Conservation (phyloP, 306 rosid genomes). For the Citrullus mucosospermus region DNA sequence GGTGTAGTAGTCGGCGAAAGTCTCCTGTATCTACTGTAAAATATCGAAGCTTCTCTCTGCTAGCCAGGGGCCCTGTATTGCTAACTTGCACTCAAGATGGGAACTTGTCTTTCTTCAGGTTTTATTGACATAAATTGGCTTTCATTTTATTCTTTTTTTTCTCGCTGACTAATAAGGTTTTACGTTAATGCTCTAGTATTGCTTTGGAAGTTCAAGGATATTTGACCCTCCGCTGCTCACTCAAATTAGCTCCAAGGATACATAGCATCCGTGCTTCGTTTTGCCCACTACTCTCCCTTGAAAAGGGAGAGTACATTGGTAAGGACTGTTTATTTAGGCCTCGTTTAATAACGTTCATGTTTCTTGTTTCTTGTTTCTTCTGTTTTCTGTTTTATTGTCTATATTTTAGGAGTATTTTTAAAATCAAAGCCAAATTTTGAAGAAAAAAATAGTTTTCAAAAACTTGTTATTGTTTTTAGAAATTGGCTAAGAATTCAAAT, state of each 20-base stretch:
- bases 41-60: slow-evolving; percentile 85
- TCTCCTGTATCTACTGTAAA: slow-evolving; percentile 78
- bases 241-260: slow-evolving; percentile 69
- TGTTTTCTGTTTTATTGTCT: too few species aligned
- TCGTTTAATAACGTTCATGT: background rate
- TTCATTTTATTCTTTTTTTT: slow-evolving; percentile 1
- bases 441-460: too few species aligned
- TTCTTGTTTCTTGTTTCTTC: too few species aligned
- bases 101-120: slow-evolving; percentile 89
- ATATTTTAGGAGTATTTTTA: too few species aligned
- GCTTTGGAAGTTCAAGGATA: slow-evolving; percentile 83
- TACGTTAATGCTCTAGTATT: slow-evolving; percentile 35
- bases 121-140: slow-evolving; percentile 10
- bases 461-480: too few species aligned
- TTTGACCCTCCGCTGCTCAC: slow-evolving; percentile 93
- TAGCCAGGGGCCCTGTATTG: slow-evolving; percentile 87
- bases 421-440: too few species aligned
- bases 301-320: slow-evolving; percentile 95
- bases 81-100: slow-evolving; percentile 89
- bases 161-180: slow-evolving; percentile 11
- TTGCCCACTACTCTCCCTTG: slow-evolving; percentile 90
- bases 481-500: too few species aligned
- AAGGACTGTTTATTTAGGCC: slow-evolving; percentile 6
- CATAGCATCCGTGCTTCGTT: slow-evolving; percentile 87
- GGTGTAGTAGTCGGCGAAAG: slow-evolving; percentile 52